Evolutionary conservation across 73 alveolate genomes (phyloP), one percentile per base, ranked within the genome.

Genomic region (Paraurostyla sp.): DNA sequence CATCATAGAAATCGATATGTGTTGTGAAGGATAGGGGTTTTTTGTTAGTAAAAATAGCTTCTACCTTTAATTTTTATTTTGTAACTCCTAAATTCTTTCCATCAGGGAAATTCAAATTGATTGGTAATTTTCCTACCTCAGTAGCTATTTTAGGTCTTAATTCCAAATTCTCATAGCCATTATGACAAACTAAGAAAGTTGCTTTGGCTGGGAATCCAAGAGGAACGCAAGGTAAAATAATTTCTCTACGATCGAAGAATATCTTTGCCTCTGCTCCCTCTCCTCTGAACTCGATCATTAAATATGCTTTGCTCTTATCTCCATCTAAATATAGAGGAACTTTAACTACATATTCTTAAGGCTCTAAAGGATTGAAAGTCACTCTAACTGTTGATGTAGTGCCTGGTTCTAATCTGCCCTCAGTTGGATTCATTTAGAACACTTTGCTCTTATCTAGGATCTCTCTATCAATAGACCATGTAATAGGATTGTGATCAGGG

Each of bases 131-230:
- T 11, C 98, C 98, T 36, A 92, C 95, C 48, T 96, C 99, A 56
- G 93, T 90, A 33, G 96, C 95, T 0, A 97, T 94, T 82, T 97
- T 94, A n/a, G 94, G 97, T 68, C 96, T 96, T 6, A 98, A 84
- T 81, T 97, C 99, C 63, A 97, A 90, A 78, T 98, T 98, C 89
- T 98, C 99, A 91, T 98, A 98, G 13, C 99, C 99, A 86, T 97
- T 97, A 85, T 98, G 98, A 63, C 94, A 92, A 18, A 98, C 98
- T 56, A 93, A 71, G 88, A 98, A 98, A 50, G 96, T 94, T 41
- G 98, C 94, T 50, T 89, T 85, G 18, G 98, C 88, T 92, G 95
- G 97, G 76, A 98, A 88, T 11, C 98, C 99, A 51, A 98, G 95
- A 0, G 99, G 99, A n/a, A 93, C 99, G 20, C 92, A 91, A 9